These are phyloP conservation scores for Datisca glomerata DNA, from an alignment of 306 rosid species.

Conservation along the genomic window DNA sequence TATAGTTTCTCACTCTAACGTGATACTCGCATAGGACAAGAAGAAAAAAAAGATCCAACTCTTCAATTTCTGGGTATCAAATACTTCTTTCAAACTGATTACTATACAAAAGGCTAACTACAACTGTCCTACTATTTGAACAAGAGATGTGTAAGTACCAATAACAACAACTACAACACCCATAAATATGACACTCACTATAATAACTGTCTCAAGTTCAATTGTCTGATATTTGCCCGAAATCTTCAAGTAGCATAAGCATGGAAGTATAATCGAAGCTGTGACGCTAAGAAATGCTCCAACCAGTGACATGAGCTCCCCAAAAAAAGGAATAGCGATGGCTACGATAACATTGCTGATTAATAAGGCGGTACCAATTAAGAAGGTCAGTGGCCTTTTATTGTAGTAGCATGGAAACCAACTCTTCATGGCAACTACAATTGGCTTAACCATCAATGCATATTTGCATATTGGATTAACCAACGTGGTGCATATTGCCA, in stretches of 20 bases:
- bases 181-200: conserved; percentile 19
- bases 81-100: no score
- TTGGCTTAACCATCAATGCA: conserved; percentile 61
- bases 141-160: conserved; percentile 44
- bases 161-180: conserved; percentile 22
- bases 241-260: conserved; percentile 56
- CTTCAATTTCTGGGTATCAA: no score
- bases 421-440: conserved; percentile 36
- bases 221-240: conserved; percentile 26
- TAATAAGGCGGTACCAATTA: conserved; percentile 26
- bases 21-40: no score
- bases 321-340: conserved; percentile 36
- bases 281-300: conserved; percentile 56
- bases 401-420: conserved; percentile 22
- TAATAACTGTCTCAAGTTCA: conserved; percentile 16
- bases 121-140: conserved; percentile 20
- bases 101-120: no score
- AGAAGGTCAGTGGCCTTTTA: conserved; percentile 17
- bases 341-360: conserved; percentile 38
- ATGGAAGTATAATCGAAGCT: conserved; percentile 54
- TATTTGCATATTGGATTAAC: conserved; percentile 63
- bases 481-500: conserved; percentile 61
- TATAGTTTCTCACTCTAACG: no score
- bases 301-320: conserved; percentile 45
- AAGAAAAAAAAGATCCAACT: no score